Evolutionary conservation across 2,329 filamentous ascomycete genomes (phyloP), one percentile per base, ranked within the genome.

Genomic region (Diaporthe australafricana): DNA sequence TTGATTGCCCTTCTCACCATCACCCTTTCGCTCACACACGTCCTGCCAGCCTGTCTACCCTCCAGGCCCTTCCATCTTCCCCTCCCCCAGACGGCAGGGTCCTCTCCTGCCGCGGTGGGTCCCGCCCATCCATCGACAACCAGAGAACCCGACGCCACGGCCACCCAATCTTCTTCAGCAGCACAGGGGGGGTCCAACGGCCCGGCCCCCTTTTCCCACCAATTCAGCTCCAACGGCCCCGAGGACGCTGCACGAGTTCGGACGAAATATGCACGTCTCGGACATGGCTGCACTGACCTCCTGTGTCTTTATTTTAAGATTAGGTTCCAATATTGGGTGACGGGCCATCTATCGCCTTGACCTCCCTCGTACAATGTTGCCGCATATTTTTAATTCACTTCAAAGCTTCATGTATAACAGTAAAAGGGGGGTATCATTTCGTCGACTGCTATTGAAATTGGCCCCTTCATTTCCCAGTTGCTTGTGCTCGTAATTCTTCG

Each of bases 181-280:
- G 60, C 45, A 32, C 53, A 52, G 9, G 32, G 32, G 56, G 67
- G 53, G 53, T 50, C 67, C 53, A 69, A 32, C 67, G 67, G 67
- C 67, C 67, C 67, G 67, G 7, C 42, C 67, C 65, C 32, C 22
- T 27, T 50, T 40, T 48, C 53, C 17, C 3, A 40, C 53, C 25
- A 32, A 48, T 38, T 40, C 52, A 40, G 45, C 27, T 68, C 30
- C 35, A 45, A 45, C 42, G 30, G 30, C 52, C 57, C 40, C 52
- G 60, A 65, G 60, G n/a, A 48, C 66, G 30, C 57, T 20, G 55
- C 45, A 47, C 22, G 32, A 42, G 53, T 50, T 50, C 53, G 47
- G 53, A 50, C 53, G 32, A 60, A 42, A n/a, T 38, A 27, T 25
- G 67, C 53, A 47, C 22, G 27, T 57, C 22, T 42, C 27, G 40